Base-by-base conservation (phyloP, 352 stramenopile species). In the Pythium monospermum region DNA sequence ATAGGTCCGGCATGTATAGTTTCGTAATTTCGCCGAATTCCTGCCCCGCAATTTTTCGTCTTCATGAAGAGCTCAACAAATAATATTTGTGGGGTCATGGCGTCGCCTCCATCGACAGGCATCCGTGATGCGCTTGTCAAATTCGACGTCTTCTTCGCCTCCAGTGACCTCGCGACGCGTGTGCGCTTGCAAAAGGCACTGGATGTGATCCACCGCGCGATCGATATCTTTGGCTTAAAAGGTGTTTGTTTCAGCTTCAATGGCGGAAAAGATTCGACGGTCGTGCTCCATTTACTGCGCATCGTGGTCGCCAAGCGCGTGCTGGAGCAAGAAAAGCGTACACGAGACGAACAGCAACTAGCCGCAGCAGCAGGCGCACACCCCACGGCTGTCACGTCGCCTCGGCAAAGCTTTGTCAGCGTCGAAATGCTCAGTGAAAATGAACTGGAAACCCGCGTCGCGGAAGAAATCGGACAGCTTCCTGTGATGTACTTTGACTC, bases 401-500 rank as follows among this genome's bases (percentile, higher is more conserved):
- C 77, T 8, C 70, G 73, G 21, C 74, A 83, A 31, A 66, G 53
- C 61, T 80, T 87, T 43, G 58, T 83, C 42, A 75, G 64, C 49
- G 49, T 59, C 22, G 73, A 82, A 30, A 49, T 87, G 26, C 45
- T 88, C 50, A 49, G 51, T 13, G 59, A 77, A 30, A 54, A 75
- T 0, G 73, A 85, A 36, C 62, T 92, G 8, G 76, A 89, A 54
- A 30, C 31, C 13, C 68, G 62, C 22, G 75, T 86, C 25, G 51
- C 61, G 16, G 44, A 53, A 25, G 57, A 69, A 33, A 55, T 93
- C 33, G 62, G 72, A 36, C 67, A 68, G 19, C 57, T 95, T 22
- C 85, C 83, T 1, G 78, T 97, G 15, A 96, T 99, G 66, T 99
- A 98, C 74, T 99, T 98, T 66, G 83, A 98, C 56, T 94, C 96